phyloP scores from a whole-genome alignment of 2,329 filamentous ascomycete species.

The Basipetospora sp. region DNA sequence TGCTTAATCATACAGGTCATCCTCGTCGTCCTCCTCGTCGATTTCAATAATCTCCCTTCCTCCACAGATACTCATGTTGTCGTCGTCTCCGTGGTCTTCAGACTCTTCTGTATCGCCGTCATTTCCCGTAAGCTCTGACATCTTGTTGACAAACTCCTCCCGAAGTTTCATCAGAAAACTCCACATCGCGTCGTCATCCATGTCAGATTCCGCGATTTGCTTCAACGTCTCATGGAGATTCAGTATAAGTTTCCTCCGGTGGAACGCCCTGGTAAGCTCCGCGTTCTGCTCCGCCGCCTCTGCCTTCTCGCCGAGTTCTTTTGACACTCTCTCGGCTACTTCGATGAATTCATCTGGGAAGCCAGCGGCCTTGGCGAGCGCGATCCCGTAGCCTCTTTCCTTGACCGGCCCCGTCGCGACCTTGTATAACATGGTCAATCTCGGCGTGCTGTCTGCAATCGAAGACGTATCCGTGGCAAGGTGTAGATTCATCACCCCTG shows the following conservation, averaged over 20 bases:
- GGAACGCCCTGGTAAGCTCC: constrained; percentile 40
- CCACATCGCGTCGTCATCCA: constrained; percentile 48
- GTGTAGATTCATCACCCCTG: constrained; percentile 71
- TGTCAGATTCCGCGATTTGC: constrained; percentile 49
- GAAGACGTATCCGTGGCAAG: constrained; percentile 52
- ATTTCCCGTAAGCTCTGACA: constrained; percentile 57
- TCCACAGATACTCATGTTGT: neutral
- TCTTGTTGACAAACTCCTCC: constrained; percentile 56
- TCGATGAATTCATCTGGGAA: constrained; percentile 55
- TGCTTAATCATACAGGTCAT: neutral
- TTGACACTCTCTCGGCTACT: constrained; percentile 51
- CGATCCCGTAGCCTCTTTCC: constrained; percentile 70
- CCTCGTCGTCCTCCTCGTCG: neutral
- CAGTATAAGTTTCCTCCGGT: constrained; percentile 59
- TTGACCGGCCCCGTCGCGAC: constrained; percentile 56
- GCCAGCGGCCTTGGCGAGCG: constrained; percentile 59
- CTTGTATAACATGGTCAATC: constrained; percentile 80
- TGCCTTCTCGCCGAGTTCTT: constrained; percentile 41
- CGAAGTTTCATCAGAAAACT: constrained; percentile 54
- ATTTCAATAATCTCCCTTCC: neutral
- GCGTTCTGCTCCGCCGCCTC: constrained; percentile 45
- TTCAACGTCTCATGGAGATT: constrained; percentile 57
- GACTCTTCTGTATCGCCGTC: constrained; percentile 24
- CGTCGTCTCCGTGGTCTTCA: neutral
- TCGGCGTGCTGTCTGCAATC: constrained; percentile 33